Base-by-base conservation (phyloP, 1,284 basidiomycete species). In the Apiotrichum montevideense region DNA sequence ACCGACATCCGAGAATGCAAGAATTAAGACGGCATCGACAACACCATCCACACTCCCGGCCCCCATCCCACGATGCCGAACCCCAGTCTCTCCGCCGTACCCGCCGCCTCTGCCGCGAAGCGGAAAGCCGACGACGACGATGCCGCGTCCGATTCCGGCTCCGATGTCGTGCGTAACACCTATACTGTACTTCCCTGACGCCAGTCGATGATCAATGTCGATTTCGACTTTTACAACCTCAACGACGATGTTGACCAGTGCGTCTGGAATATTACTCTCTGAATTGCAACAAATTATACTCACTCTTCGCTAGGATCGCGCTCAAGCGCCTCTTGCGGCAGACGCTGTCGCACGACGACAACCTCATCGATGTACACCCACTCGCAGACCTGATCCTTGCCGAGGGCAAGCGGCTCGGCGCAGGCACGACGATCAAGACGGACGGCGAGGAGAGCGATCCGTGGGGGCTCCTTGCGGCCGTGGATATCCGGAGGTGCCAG, bases 151-250 rank as follows among this genome's bases (percentile, higher is more conserved):
- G 71, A 72, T 45, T 62, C 65, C 1, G 73, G 63, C 3, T 70
- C 67, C 35, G 73, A 75, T 59, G 70, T 71, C 3, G 73, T 75
- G 55, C 51, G 71, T 66, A 21, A 10, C 39, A 6, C 13, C 13
- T 35, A 3, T 9, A 5, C 6, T 13, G 7, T 35, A n/a, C 50
- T 49, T 41, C n/a, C 21, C n/a, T 49, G 51, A 46, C 32, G 53
- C 34, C 54, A 83, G 82, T 80, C 79, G 72, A 79, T 85, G 76
- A 80, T 88, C 71, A 83, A 95, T 74, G 87, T 96, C 66, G 86
- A 90, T 69, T 95, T 96, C 70, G 91, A 94, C 66, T 96, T 94
- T 74, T 91, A 89, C 80, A 86, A 89, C 74, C 84, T 90, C 4
- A 86, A 89, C 65, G 82, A 87, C 2, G 81, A 82, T 47, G 81